phyloP scores from a whole-genome alignment of 129 eudicot species.

The Kitagawia praeruptora region DNA sequence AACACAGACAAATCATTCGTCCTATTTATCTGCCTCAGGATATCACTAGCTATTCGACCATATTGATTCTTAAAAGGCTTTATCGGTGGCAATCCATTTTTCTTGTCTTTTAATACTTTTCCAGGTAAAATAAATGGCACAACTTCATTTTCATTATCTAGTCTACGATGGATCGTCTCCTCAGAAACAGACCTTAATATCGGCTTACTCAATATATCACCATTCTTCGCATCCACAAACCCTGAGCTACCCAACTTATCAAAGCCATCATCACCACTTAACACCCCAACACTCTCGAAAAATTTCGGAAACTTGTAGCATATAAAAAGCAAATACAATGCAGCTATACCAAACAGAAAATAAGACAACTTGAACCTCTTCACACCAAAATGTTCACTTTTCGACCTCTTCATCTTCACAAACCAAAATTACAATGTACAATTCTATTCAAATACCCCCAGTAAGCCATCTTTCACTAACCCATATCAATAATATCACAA shows the following conservation, averaged over 20 bases:
- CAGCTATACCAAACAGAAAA: slow-evolving; percentile 53
- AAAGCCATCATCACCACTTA: slow-evolving; percentile 27
- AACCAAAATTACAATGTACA: slow-evolving; percentile 11
- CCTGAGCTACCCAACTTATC: slow-evolving; percentile 15
- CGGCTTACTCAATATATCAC: slow-evolving; percentile 27
- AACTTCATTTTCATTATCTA: slow-evolving; percentile 39
- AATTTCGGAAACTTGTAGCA: slow-evolving; percentile 61
- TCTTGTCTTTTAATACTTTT: slow-evolving; percentile 13
- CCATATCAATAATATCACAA: neutral
- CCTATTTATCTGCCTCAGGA: slow-evolving; percentile 40
- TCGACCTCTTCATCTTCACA: slow-evolving; percentile 70
- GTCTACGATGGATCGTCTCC: slow-evolving; percentile 39
- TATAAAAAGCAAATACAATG: slow-evolving; percentile 60
- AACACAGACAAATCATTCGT: slow-evolving; percentile 47
- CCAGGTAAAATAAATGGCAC: slow-evolving; percentile 15
- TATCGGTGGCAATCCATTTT: slow-evolving; percentile 2
- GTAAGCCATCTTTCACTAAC: slow-evolving; percentile 12
- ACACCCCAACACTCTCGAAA: slow-evolving; percentile 50
- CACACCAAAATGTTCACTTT: slow-evolving; percentile 45
- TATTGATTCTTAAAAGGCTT: slow-evolving; percentile 44
- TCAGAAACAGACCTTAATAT: slow-evolving; percentile 26
- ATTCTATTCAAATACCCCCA: neutral
- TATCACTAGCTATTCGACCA: slow-evolving; percentile 58
- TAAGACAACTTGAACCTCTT: slow-evolving; percentile 66
- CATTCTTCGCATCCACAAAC: slow-evolving; percentile 16